Base-by-base conservation (phyloP, 164 flowering plant genomes). In the Platanus orientalis region DNA sequence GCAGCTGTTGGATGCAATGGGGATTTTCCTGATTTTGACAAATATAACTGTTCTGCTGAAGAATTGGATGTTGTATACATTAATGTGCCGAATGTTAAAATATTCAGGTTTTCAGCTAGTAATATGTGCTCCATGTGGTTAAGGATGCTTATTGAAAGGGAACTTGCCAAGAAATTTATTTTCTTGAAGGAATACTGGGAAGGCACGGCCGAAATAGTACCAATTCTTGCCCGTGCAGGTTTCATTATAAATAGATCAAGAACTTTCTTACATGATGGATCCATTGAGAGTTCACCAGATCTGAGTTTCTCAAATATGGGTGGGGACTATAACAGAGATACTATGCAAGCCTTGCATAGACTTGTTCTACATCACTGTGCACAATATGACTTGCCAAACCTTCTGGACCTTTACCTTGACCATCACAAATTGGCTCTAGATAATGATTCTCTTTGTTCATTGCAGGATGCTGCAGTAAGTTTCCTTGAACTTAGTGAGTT, bases 401-500 rank as follows among this genome's bases (percentile, higher is more conserved):
- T 95, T 74, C 76, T 95, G 69, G 96, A 90, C 68, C 77, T 95
- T 52, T 92, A 88, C 69, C 84, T 95, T 68, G 96, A 88, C 49
- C 81, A 77, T 75, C 90, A 85, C 67, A 71, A 82, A 57, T 70
- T 88, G 80, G 85, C 69, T 66, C 60, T 73, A 4, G 89, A 89
- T 71, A 75, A 75, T 48, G 82, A 75, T 70, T 81, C 86, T 34
- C 78, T 88, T 62, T 47, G 11, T 55, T 69, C 66, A 40, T 66
- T 90, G 32, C 85, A n/a, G 62, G 94, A 89, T 60, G 89, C 97
- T 69, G 82, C 87, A 5, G 99, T 95, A 84, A 88, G 97, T 84
- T 69, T 71, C 58, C 62, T 67, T 23, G 13, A 45, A 36, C 63
- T 62, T 66, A 45, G 58, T 71, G 56, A 62, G 16, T 73, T 34